Conservation (phyloP, 768 basidiomycete species). For the Hemileccinum rubropunctum region DNA sequence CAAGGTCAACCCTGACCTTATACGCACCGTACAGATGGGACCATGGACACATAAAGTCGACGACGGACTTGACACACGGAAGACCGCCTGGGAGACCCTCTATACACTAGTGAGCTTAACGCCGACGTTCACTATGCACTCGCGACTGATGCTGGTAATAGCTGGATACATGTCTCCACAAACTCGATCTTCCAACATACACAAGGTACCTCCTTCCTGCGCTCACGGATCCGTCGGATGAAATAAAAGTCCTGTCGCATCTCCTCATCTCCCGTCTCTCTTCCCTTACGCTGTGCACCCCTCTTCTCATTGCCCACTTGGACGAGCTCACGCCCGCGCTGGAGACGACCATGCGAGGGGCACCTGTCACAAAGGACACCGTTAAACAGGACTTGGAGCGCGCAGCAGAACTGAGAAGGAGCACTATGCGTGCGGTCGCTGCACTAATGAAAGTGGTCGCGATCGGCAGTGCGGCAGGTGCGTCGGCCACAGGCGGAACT, state of each 20-base stretch:
- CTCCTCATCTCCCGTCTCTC: constrained; percentile 93
- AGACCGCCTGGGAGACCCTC: constrained; percentile 97
- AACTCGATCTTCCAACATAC: constrained; percentile 86
- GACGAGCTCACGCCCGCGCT: constrained; percentile 83
- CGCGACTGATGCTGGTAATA: constrained; percentile 26
- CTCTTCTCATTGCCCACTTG: constrained; percentile 55
- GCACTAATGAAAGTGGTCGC: constrained; percentile 73
- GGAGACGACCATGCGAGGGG: constrained; percentile 87
- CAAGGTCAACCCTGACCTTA: constrained; percentile 68
- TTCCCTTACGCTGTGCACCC: constrained; percentile 51
- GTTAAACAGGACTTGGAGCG: constrained; percentile 92
- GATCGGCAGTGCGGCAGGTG: constrained; percentile 53
- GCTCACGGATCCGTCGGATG: constrained; percentile 86
- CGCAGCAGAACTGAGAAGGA: constrained; percentile 87
- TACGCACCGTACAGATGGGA: constrained; percentile 93
- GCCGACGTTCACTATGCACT: neutral
- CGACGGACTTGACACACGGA: constrained; percentile 93
- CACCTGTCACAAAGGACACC: constrained; percentile 88
- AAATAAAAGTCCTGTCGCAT: constrained; percentile 95
- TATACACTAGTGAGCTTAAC: constrained; percentile 74
- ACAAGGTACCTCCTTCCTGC: constrained; percentile 78
- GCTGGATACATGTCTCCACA: constrained; percentile 89
- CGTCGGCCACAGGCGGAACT: constrained; percentile 20
- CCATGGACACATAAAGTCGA: constrained; percentile 98
- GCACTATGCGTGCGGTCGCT: constrained; percentile 83